A percentile compares a stretch with the other conserved stretches of the same genome.
Evolutionary conservation across 306 rosid genomes (phyloP).

Genomic region (Parietaria judaica): DNA sequence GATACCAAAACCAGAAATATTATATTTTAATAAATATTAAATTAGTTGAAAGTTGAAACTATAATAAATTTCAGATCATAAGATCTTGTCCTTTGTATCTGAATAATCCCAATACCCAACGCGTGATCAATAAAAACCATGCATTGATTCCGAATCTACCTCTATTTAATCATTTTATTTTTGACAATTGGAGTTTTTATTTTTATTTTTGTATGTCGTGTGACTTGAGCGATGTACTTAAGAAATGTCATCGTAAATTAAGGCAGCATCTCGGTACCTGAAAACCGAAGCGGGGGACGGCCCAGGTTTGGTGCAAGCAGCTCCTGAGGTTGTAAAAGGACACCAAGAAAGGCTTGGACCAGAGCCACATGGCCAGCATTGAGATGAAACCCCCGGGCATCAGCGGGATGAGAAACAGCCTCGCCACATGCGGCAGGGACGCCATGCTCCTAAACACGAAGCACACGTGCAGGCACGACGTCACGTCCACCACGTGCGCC

Average conservation of each 20-base stretch:
- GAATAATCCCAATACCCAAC: no score
- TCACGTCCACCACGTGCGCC: slow-evolving; percentile 79
- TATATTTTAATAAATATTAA: background rate
- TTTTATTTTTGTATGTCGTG: no score
- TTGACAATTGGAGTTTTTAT: no score
- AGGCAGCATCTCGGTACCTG: slow-evolving; percentile 36
- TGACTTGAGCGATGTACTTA: no score
- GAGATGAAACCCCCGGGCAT: slow-evolving; percentile 24
- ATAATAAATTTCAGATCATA: background rate
- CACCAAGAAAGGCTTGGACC: slow-evolving; percentile 55
- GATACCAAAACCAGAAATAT: background rate
- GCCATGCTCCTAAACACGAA: slow-evolving; percentile 47
- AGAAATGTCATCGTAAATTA: no score
- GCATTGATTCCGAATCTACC: no score
- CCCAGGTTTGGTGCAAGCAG: slow-evolving; percentile 82
- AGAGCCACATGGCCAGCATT: slow-evolving; percentile 70
- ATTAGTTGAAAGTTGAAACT: no score
- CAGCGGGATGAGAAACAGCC: slow-evolving; percentile 31
- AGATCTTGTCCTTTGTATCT: no score
- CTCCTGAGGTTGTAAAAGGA: slow-evolving; percentile 59
- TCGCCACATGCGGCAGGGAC: slow-evolving; percentile 45
- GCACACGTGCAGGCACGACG: slow-evolving; percentile 48
- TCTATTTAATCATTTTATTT: no score
- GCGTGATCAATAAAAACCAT: no score
- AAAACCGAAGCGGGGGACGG: slow-evolving; percentile 77